These are phyloP conservation scores for Lactarius quietus DNA, from an alignment of 768 basidiomycete genomes.

Conservation along the genomic window DNA sequence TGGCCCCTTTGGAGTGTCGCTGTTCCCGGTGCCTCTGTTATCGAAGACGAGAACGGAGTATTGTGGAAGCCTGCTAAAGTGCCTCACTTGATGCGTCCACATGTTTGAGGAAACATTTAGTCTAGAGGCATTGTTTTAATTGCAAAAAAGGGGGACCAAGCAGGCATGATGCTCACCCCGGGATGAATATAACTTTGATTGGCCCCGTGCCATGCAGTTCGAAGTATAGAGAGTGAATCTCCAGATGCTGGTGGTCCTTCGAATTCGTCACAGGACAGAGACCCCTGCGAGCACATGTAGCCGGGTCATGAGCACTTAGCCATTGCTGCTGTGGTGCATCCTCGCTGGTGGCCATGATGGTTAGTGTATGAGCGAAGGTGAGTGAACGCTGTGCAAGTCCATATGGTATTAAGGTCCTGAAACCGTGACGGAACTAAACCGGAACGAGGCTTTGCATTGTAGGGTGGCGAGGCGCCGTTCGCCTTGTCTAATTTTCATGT, in stretches of 20 bases:
- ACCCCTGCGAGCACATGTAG: conserved; percentile 63
- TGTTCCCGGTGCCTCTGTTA: conserved; percentile 81
- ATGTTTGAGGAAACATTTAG: conserved; percentile 60
- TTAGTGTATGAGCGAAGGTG: too few species aligned
- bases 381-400: neutral
- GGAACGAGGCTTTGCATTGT: too few species aligned
- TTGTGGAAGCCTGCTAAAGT: conserved; percentile 51
- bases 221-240: conserved; percentile 75
- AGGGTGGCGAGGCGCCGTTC: too few species aligned
- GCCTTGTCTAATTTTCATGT: conserved; percentile 39
- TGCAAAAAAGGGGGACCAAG: neutral
- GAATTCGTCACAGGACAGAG: conserved; percentile 68
- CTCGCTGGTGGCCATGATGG: neutral
- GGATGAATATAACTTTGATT: conserved; percentile 68
- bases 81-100: conserved; percentile 62
- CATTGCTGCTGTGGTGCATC: conserved; percentile 25
- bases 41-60: conserved; percentile 75
- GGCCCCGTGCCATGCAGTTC: conserved; percentile 70
- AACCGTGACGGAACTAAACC: too few species aligned
- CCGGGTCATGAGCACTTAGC: conserved; percentile 52
- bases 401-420: neutral
- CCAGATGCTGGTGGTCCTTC: conserved; percentile 42
- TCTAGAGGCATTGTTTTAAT: conserved; percentile 33
- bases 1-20: conserved; percentile 65
- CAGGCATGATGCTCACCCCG: conserved; percentile 47